These are phyloP conservation scores for Chytridiales sp. DNA, from an alignment of 371 early-diverging fungal species.

Conservation along the genomic window DNA sequence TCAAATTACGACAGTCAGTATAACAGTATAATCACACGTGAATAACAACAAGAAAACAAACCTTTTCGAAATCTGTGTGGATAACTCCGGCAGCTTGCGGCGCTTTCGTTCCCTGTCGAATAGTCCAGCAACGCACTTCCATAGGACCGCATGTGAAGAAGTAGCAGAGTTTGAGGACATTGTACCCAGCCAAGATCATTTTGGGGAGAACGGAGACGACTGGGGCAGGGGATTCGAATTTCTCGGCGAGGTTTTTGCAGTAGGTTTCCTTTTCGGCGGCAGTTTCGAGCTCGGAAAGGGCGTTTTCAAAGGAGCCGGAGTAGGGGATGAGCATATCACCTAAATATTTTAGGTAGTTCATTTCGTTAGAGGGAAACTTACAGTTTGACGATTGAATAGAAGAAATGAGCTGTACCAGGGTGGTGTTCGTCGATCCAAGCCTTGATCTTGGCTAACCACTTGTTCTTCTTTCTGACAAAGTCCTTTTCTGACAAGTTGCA, in stretches of 20 bases:
- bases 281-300: conserved; percentile 35
- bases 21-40: conserved; percentile 68
- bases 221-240: conserved; percentile 19
- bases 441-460: conserved; percentile 88
- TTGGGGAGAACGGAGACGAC: conserved; percentile 74
- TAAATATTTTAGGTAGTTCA: not conserved
- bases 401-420: conserved; percentile 27
- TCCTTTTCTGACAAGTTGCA: conserved; percentile 87
- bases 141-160: conserved; percentile 97
- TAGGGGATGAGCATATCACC: conserved; percentile 89
- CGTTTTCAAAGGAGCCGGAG: conserved; percentile 77
- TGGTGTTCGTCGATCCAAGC: conserved; percentile 85
- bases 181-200: conserved; percentile 91
- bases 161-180: conserved; percentile 85
- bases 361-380: not conserved
- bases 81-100: conserved; percentile 98
- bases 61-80: conserved; percentile 94
- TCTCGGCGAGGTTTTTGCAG: conserved; percentile 58
- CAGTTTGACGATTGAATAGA: not conserved
- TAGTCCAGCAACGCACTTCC: conserved; percentile 97
- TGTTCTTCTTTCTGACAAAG: conserved; percentile 74
- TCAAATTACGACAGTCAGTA: conserved; percentile 26
- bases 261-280: conserved; percentile 63
- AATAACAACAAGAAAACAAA: conserved; percentile 96
- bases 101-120: conserved; percentile 84